phyloP scores from a whole-genome alignment of 148 eudicot species.

The Bassia scoparia region DNA sequence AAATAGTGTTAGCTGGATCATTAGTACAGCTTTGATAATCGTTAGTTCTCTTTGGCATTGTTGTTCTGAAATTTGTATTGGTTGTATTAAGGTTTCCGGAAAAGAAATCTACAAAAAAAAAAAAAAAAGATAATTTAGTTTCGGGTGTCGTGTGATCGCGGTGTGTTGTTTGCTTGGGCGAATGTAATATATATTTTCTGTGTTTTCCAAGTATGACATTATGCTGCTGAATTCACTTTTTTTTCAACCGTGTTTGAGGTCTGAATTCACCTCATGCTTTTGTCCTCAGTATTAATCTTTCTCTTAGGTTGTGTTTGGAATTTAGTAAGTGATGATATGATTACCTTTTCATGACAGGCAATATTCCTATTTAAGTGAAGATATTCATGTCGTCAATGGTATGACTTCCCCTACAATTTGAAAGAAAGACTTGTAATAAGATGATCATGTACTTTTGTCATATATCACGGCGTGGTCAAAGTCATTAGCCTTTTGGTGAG shows the following conservation, averaged over 20 bases:
- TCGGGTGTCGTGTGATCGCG: too few relatives aligned
- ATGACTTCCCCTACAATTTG: not conserved
- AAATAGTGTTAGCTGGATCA: not conserved
- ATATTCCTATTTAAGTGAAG: not conserved
- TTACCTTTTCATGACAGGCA: slow-evolving; percentile 9
- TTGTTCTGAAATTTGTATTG: too few relatives aligned
- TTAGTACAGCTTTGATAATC: not conserved
- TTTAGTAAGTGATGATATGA: slow-evolving; percentile 9
- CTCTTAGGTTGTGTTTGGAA: not conserved
- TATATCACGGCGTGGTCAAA: slow-evolving; percentile 5
- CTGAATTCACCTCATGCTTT: not conserved
- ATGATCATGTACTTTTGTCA: slow-evolving; percentile 10
- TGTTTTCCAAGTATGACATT: not conserved
- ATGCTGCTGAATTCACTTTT: not conserved
- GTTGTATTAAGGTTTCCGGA: too few relatives aligned
- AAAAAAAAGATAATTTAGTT: too few relatives aligned
- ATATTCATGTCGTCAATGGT: not conserved
- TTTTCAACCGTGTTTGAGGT: not conserved
- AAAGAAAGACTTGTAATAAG: not conserved
- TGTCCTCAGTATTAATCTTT: not conserved
- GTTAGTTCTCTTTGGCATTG: too few relatives aligned
- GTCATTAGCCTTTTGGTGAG: slow-evolving; percentile 20
- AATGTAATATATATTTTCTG: not conserved
- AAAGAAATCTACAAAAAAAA: too few relatives aligned
- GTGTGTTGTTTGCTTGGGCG: too few relatives aligned